Base-by-base conservation (phyloP, 1,284 basidiomycete species). In the Tilletia setariae region DNA sequence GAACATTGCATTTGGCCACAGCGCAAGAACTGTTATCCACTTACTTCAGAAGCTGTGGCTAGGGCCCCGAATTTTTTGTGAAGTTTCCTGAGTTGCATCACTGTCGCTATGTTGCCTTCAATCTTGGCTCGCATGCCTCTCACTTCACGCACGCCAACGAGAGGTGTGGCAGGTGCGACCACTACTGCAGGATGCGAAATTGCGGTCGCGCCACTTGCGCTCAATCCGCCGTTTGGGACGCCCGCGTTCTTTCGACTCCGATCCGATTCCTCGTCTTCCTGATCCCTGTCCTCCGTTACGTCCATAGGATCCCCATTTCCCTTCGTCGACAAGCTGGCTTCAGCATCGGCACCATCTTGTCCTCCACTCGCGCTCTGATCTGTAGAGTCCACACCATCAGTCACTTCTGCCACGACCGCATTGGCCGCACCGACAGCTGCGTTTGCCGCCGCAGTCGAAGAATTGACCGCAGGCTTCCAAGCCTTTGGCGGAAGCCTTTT, bases 11-110 rank as follows among this genome's bases (percentile, higher is more conserved):
- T 19, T 25, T 25, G 21, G 21, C 13, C 35, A 40, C 35, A 40
- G 35, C n/a, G n/a, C n/a, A 53, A 28, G 23, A 25, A 11, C 51
- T 13, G 13, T 23, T 25, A 25, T 65, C 32, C 19, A 67, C 59
- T 63, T 15, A 59, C 49, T n/a, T 65, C 65, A 19, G 64, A 19
- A 35, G 67, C 62, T 28, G 44, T 42, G 25, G 76, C 74, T 19
- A 81, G 68, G 21, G 70, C 69, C 56, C 74, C 71, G 64, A 79
- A 77, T 68, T 80, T 81, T 53, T 62, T 59, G 65, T 79, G 77
- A 35, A 79, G 80, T 43, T 70, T 68, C 49, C 79, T 74, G 43
- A 81, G 70, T n/a, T 76, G 74, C 16, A 72, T 75, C 19, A 81
- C 59, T 6, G 76, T 79, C 2, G 69, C 72, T 28, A 81, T 74